A percentile compares a stretch with the other conserved stretches of the same genome.
Evolutionary conservation across 2,329 filamentous ascomycete genomes (phyloP).

Genomic region (Fusarium sp.): DNA sequence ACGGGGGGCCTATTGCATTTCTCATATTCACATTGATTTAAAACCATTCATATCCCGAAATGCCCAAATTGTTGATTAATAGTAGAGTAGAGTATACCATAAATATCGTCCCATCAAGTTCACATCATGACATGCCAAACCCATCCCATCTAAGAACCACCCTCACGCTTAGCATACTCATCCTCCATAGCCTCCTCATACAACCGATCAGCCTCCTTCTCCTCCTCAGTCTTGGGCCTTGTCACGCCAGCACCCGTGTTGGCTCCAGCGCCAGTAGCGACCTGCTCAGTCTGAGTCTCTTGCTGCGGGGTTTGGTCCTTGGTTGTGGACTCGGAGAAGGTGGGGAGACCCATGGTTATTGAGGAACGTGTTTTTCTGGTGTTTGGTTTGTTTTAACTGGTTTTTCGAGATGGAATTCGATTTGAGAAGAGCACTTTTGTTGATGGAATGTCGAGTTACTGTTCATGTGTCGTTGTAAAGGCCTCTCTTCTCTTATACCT

Average conservation of each 20-base stretch:
- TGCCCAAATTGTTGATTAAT: not conserved
- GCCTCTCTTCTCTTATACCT: conserved; percentile 43
- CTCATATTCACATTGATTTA: not conserved
- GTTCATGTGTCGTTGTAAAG: not conserved
- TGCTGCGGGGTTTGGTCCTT: conserved; percentile 22
- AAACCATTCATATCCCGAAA: too few species aligned
- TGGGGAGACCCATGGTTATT: conserved; percentile 47
- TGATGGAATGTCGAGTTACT: not conserved
- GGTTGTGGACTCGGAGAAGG: conserved; percentile 29
- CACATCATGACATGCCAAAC: not conserved
- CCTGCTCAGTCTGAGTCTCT: conserved; percentile 20
- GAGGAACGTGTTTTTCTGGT: not conserved
- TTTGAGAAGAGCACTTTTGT: not conserved
- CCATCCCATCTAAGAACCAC: conserved; percentile 55
- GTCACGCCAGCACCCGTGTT: conserved; percentile 62
- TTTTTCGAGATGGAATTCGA: not conserved
- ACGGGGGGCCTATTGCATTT: not conserved
- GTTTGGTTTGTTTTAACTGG: not conserved
- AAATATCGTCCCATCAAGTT: not conserved
- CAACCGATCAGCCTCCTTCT: conserved; percentile 61
- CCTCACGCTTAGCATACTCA: conserved; percentile 67
- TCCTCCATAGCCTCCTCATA: conserved; percentile 68
- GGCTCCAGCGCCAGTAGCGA: conserved; percentile 58
- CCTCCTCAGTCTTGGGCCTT: conserved; percentile 61
- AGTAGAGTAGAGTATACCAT: not conserved